phyloP scores from a whole-genome alignment of 441 rosid genomes.

The Erysimum pusillum region DNA sequence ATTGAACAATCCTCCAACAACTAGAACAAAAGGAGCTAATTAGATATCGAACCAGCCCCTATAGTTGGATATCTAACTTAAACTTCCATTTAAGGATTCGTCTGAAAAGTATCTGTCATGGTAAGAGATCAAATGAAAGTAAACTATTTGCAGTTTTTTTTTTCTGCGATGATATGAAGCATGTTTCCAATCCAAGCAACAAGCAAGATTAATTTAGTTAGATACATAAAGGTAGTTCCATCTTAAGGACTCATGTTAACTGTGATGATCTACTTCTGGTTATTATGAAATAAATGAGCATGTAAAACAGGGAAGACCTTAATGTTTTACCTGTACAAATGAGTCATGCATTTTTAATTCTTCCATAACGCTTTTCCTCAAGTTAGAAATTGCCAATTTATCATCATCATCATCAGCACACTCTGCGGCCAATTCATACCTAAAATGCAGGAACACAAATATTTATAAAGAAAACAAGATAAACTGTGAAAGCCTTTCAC shows the following conservation, averaged over 20 bases:
- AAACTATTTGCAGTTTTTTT: not conserved
- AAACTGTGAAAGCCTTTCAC: not conserved
- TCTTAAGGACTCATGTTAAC: conserved; percentile 11
- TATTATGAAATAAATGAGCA: conserved; percentile 3
- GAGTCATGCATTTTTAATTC: conserved; percentile 52
- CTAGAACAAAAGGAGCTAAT: not conserved
- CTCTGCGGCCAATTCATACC: conserved; percentile 62
- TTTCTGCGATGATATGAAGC: not conserved
- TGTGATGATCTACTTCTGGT: conserved; percentile 3
- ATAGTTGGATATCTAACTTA: not conserved
- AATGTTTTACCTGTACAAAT: conserved; percentile 53
- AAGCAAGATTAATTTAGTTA: not conserved
- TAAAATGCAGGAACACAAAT: conserved; percentile 28
- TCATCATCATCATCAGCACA: conserved; percentile 68
- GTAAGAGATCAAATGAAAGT: conserved; percentile 11
- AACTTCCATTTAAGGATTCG: conserved; percentile 8
- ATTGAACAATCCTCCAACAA: not conserved
- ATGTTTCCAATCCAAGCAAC: not conserved
- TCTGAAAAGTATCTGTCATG: not conserved
- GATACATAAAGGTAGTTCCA: conserved; percentile 2
- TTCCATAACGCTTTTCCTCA: conserved; percentile 56
- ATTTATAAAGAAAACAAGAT: not conserved
- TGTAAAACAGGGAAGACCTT: conserved; percentile 22
- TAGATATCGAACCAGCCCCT: not conserved
- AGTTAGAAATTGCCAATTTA: conserved; percentile 49